These are phyloP conservation scores for Trypethelium eluteriae DNA, from an alignment of 495 filamentous ascomycete genomes.

Conservation along the genomic window DNA sequence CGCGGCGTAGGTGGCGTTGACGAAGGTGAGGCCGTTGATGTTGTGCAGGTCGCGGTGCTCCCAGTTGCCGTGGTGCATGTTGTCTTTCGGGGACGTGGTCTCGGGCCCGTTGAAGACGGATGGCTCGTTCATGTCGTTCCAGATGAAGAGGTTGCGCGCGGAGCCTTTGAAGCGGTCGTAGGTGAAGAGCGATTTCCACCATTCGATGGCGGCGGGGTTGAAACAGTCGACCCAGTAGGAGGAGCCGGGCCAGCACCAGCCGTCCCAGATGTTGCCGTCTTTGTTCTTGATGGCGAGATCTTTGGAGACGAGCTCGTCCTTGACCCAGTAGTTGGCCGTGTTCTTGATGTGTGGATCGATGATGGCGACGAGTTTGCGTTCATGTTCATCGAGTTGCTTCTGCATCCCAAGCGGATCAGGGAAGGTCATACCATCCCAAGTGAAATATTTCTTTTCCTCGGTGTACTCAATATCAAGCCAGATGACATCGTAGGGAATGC, in stretches of 20 bases:
- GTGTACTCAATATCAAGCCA: conserved; percentile 98
- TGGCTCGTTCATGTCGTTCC: conserved; percentile 99
- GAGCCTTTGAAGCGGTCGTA: conserved; percentile 80
- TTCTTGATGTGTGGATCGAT: conserved; percentile 99
- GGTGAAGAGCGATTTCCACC: conserved; percentile 85
- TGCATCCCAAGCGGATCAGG: conserved; percentile 79
- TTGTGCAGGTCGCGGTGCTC: conserved; percentile 97
- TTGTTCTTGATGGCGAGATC: conserved; percentile 80
- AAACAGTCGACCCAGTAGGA: conserved; percentile 95
- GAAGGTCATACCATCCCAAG: conserved; percentile 85
- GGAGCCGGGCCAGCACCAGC: conserved; percentile 96
- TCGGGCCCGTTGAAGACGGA: conserved; percentile 98
- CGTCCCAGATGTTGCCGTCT: conserved; percentile 79
- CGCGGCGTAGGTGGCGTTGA: conserved; percentile 85
- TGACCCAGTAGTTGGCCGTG: conserved; percentile 63
- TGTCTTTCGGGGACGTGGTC: conserved; percentile 96
- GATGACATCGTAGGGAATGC: conserved; percentile 96
- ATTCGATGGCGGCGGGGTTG: conserved; percentile 73
- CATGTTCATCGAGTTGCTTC: conserved; percentile 70
- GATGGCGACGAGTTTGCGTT: conserved; percentile 85
- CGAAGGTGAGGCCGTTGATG: conserved; percentile 83
- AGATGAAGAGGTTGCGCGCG: conserved; percentile 77
- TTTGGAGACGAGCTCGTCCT: conserved; percentile 74
- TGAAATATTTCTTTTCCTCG: conserved; percentile 94
- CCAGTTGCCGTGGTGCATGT: conserved; percentile 84